Evolutionary conservation across 192 early-diverging fungal species (phyloP).

Genomic region (Gamsiella multidivaricata): DNA sequence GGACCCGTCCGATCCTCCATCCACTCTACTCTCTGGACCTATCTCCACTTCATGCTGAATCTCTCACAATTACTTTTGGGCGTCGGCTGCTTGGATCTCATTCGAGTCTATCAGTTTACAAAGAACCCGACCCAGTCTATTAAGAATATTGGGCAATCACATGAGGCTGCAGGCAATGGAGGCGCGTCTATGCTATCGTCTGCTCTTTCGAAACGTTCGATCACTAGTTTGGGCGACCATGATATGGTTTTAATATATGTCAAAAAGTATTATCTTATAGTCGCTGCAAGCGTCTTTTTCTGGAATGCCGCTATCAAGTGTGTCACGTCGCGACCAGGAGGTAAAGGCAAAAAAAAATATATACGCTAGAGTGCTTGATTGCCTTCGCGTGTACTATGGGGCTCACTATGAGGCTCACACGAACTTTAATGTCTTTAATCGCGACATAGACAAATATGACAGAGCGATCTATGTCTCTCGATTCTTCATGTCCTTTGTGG

Average conservation of each 20-base stretch:
- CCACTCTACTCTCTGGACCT: slow-evolving; percentile 54
- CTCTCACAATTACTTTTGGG: slow-evolving; percentile 61
- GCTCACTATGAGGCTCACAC: too few species aligned
- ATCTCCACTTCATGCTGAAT: slow-evolving; percentile 63
- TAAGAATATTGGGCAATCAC: background rate
- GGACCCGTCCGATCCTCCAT: slow-evolving; percentile 28
- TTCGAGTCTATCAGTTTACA: slow-evolving; percentile 38
- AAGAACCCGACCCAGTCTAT: background rate
- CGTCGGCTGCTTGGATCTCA: slow-evolving; percentile 58
- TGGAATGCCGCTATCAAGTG: slow-evolving; percentile 42
- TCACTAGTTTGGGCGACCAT: background rate
- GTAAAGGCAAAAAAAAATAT: slow-evolving; percentile 14
- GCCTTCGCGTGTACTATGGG: too few species aligned
- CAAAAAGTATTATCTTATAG: slow-evolving; percentile 38
- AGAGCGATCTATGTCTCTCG: slow-evolving; percentile 36
- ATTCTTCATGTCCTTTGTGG: slow-evolving; percentile 30
- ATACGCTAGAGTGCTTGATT: too few species aligned
- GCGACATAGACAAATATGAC: slow-evolving; percentile 37
- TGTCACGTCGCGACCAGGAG: slow-evolving; percentile 33
- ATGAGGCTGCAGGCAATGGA: slow-evolving; percentile 1
- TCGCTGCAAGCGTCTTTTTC: slow-evolving; percentile 40
- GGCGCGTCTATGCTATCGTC: background rate
- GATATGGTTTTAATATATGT: slow-evolving; percentile 15
- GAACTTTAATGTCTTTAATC: too few species aligned
- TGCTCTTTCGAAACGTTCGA: too few species aligned